Evolutionary conservation across 768 basidiomycete genomes (phyloP), one percentile per base, ranked within the genome.

Genomic region (Hortiboletus flavorubellus): DNA sequence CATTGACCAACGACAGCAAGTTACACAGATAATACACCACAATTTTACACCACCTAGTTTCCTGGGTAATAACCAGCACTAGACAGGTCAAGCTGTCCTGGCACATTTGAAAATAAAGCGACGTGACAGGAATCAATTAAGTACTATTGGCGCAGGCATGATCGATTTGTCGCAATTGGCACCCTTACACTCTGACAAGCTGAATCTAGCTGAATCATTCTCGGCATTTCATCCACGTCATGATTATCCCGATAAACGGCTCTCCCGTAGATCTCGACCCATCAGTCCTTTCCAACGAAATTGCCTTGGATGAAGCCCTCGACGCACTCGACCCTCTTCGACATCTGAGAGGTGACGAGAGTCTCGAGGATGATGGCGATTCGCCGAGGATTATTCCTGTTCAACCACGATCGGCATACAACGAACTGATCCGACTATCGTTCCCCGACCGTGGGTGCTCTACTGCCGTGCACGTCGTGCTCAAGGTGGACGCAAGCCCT

Each of bases 401-500:
- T 34, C 86, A 87, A 66, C 73, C 74, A 29, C 77, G 74, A 51
- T 82, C 83, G 12, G 65, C 81, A 40, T 71, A 68, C 53, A 73
- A 80, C 48, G 75, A 83, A 51, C 72, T 77, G 9, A 70, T 84
- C 60, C 70, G 71, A 8, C 72, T 87, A 46, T 72, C 76, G 2
- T 75, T 76, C 55, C 58, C 69, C 26, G 42, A 52, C 10, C 31
- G 9, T 39, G 51, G 29, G 15, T 33, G 46, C 46, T 46, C 54
- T 46, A 45, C 56, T 37, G 21, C 41, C 40, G 50, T 64, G 55
- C 56, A 53, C 45, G 53, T 87, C 53, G 55, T 66, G 4, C 78
- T 95, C 38, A 73, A 76, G 21, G 80, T 94, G 4, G 91, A 95
- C 68, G 84, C 92, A 8, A 77, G 85, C 41, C 90, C 91, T 16